A percentile compares a stretch with the other conserved stretches of the same genome.
Conservation (phyloP, 2,329 filamentous ascomycete species). For the Penicillium sp. region DNA sequence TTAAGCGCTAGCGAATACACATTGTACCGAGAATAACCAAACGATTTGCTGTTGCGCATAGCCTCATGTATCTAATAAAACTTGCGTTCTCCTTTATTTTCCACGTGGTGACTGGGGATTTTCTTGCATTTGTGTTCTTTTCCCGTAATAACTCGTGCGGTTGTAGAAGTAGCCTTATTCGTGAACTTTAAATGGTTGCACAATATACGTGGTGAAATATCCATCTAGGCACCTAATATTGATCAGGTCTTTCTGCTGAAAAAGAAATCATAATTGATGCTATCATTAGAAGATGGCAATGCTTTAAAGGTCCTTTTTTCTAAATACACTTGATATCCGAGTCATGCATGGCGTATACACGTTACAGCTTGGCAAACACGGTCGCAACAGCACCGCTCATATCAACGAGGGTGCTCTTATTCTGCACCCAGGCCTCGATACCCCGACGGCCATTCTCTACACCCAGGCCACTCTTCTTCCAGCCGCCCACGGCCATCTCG, state of each 20-base stretch:
- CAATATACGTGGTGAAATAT: neutral
- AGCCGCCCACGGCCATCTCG: conserved; percentile 89
- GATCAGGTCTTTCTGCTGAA: too few relatives aligned
- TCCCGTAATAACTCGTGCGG: too few relatives aligned
- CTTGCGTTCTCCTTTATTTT: neutral
- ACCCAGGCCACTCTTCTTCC: conserved; percentile 86
- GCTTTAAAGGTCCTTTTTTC: neutral
- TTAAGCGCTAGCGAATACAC: conserved; percentile 2
- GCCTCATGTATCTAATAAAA: neutral
- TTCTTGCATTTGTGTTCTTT: too few relatives aligned
- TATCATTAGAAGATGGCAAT: neutral
- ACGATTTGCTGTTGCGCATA: neutral
- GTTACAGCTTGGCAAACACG: conserved; percentile 70
- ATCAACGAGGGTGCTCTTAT: conserved; percentile 86
- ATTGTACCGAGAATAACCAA: neutral
- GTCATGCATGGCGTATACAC: neutral
- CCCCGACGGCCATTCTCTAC: conserved; percentile 82
- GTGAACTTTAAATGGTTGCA: neutral
- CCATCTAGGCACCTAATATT: too few relatives aligned
- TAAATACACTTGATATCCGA: conserved; percentile 2
- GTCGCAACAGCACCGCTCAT: conserved; percentile 69
- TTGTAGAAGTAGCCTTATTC: too few relatives aligned
- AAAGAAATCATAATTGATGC: neutral
- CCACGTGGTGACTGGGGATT: too few relatives aligned
- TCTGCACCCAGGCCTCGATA: conserved; percentile 77